Percentiles rank a stretch among this genome's conserved stretches.
These are phyloP conservation scores for Podila horticola DNA, from an alignment of 192 early-diverging fungal species.

Conservation along the genomic window DNA sequence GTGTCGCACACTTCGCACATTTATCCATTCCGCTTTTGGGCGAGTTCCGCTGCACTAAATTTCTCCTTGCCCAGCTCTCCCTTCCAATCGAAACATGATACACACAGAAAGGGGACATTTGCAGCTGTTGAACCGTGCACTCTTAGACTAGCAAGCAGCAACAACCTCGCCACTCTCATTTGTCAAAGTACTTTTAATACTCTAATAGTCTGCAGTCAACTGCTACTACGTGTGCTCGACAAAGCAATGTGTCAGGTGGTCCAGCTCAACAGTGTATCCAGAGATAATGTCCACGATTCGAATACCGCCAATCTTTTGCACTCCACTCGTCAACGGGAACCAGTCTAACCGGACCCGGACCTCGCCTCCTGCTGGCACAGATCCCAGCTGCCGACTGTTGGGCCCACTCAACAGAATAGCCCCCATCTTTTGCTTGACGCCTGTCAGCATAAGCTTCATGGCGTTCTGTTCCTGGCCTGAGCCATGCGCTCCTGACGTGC, in stretches of 20 bases:
- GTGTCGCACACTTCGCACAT: background rate
- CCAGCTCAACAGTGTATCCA: conserved; percentile 82
- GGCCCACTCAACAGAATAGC: conserved; percentile 73
- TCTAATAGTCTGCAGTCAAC: background rate
- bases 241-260: conserved; percentile 79
- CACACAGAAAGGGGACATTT: no score
- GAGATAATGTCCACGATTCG: conserved; percentile 73
- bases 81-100: no score
- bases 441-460: conserved; percentile 69
- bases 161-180: no score
- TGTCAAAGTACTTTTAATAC: background rate
- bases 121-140: no score
- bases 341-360: conserved; percentile 80
- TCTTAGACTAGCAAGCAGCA: no score
- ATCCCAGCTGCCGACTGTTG: conserved; percentile 68
- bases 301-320: conserved; percentile 88
- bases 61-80: no score
- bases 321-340: conserved; percentile 82
- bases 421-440: conserved; percentile 83
- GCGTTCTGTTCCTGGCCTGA: conserved; percentile 26
- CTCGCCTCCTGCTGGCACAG: conserved; percentile 64
- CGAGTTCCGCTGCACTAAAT: background rate
- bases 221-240: conserved; percentile 53
- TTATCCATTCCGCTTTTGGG: background rate
- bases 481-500: background rate